Evolutionary conservation across 495 filamentous ascomycete species (phyloP), one percentile per base, ranked within the genome.

Genomic region (Hypoxylon rickii): DNA sequence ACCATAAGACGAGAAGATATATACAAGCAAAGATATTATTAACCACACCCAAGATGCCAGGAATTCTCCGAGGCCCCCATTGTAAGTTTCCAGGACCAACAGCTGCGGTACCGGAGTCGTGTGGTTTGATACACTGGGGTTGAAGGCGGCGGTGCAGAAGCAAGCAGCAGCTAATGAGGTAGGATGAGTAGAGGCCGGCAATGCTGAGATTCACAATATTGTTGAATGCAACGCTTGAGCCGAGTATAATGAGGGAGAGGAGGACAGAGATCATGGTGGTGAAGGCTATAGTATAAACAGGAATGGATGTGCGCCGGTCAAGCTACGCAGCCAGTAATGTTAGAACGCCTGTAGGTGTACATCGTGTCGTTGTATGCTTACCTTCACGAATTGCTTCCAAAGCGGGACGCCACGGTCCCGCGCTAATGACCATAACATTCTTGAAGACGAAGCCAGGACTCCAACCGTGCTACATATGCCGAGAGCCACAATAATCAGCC

Each of bases 341-440:
- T n/a, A n/a, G n/a, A n/a, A n/a, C n/a, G n/a, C n/a, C n/a, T n/a
- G n/a, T n/a, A n/a, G n/a, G n/a, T n/a, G n/a, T n/a, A n/a, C n/a
- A n/a, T n/a, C n/a, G n/a, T n/a, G n/a, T n/a, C n/a, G n/a, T n/a
- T n/a, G n/a, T n/a, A n/a, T n/a, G n/a, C 46, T 12, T 15, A 51
- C 47, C 37, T 51, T 51, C 21, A 10, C 15, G 47, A 51, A 32
- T 33, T 18, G 21, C 16, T 12, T 13, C 7, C 33, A 26, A n/a
- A 51, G 42, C 13, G 85, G 85, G 0, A 87, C 67, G 8, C 82
- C 84, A 11, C 75, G 66, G 61, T 88, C 84, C 4, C 83, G 66
- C 7, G 85, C 82, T 59, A 88, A 87, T 1, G 83, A 74, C 78
- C 80, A 87, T 10, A 70, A 71, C 39, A 81, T 75, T 16, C 84